A percentile compares a stretch with the other conserved stretches of the same genome.
phyloP scores from a whole-genome alignment of 106 monocot genomes.

The Allium fistulosum region DNA sequence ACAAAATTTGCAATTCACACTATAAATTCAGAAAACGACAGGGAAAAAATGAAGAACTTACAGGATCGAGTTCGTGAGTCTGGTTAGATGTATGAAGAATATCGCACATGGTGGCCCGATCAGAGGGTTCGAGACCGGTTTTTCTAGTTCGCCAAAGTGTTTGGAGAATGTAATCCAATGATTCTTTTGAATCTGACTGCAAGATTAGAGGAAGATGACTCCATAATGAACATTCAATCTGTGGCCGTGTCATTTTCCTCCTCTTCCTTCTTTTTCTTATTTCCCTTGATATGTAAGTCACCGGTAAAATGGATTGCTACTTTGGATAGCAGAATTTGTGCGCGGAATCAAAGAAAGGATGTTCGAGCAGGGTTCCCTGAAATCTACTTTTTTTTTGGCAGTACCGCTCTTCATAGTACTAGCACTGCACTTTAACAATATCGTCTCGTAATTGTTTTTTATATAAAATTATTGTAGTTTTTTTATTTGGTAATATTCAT shows the following conservation, averaged over 20 bases:
- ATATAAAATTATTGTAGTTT: too few species aligned
- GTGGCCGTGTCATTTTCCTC: neutral
- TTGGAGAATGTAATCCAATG: constrained; percentile 86
- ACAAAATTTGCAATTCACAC: too few species aligned
- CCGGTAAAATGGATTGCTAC: too few species aligned
- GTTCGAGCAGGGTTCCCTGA: too few species aligned
- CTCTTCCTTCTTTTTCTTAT: neutral
- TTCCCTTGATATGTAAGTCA: neutral
- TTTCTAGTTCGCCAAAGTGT: constrained; percentile 75
- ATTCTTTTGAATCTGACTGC: constrained; percentile 65
- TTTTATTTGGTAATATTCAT: too few species aligned
- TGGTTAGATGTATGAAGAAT: constrained; percentile 54
- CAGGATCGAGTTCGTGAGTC: constrained; percentile 59
- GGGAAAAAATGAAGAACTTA: neutral
- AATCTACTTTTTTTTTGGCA: too few species aligned
- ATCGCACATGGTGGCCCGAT: constrained; percentile 48
- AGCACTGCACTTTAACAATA: too few species aligned
- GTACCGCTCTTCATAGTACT: too few species aligned
- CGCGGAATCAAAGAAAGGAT: too few species aligned
- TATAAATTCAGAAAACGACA: too few species aligned
- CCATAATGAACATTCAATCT: constrained; percentile 30
- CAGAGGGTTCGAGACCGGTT: constrained; percentile 81
- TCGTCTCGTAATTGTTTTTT: too few species aligned
- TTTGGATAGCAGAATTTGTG: too few species aligned
- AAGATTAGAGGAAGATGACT: constrained; percentile 59